Base-by-base conservation (phyloP, 441 rosid genomes). In the Syzygium syzygioides region DNA sequence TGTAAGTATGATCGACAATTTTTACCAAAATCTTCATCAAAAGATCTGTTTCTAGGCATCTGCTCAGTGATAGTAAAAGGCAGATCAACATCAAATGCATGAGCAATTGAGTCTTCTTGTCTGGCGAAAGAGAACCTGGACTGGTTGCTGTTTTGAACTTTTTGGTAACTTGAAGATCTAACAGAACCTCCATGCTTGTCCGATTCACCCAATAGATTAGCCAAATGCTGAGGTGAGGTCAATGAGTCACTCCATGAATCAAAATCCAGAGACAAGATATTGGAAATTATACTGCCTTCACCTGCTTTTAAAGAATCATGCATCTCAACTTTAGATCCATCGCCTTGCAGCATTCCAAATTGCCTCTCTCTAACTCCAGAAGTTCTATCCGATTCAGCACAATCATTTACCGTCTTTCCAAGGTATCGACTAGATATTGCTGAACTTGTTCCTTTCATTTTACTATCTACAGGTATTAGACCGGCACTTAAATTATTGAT, bases 101-200 rank as follows among this genome's bases (percentile, higher is more conserved):
- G 96, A 89, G 91, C 92, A 87, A 89, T 91, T 17, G 95, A 86
- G 79, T 94, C 97, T 84, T 95, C 99, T 84, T 95, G 96, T 90
- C 97, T 94, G 2, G 99, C 99, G 92, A 98, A 96, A 45, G 99
- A 98, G 93, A 98, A 97, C 93, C 98, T 95, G 86, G 99, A 97
- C 93, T 98, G 99, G 90, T 88, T 91, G 88, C 90, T 96, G 88
- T 92, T 94, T 85, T 93, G 96, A 41, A 76, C 92, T 92, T 95
- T 96, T 92, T 95, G 93, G 68, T 95, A 93, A 94, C 91, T 89
- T 9, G 95, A 90, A 88, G 91, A 83, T 88, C 90, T 93, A 71
- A 93, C 91, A 87, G 96, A 92, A 89, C 91, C 94, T 87, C 94
- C 89, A 64, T 92, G 93, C 88, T 88, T 92, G 86, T 96, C 95